Base-by-base conservation (phyloP, 2,329 filamentous ascomycete genomes). In the Ambrosiella beaveri region DNA sequence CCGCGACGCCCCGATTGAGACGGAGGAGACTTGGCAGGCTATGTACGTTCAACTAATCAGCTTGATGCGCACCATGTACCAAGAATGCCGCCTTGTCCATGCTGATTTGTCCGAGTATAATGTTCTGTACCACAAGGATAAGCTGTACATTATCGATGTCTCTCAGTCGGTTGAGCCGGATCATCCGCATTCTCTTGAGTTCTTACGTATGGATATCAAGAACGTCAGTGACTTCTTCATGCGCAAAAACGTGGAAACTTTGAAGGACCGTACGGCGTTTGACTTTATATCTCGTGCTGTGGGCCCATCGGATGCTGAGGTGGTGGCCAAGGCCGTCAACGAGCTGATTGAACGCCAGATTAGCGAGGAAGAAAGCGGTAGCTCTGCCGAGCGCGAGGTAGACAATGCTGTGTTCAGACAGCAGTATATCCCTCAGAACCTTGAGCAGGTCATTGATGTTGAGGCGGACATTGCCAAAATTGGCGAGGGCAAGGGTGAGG, bases 71-170 rank as follows among this genome's bases (percentile, higher is more conserved):
- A 82, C 83, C 59, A 84, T 98, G 76, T 97, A 96, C 71, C 90
- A 95, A 68, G 82, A 85, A 45, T 98, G 93, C 71, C 81, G 79
- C 57, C 81, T 98, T 7, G 91, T 98, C 0, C 93, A 98, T 68
- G 93, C 90, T 54, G 93, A 98, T 79, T 69, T 98, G 68, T 95
- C 88, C 74, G 93, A 98, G 76, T 98, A 98, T 79, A 98, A 98
- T 67, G 81, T 97, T 56, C 78, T 98, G 17, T 98, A 94, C 73
- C 79, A 96, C 73, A 78, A 88, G 59, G 76, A 80, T 60, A 81
- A 80, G 65, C 80, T 96, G 0, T 95, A 88, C 75, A 85, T 98
- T 66, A 98, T 98, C 69, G 93, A 98, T 70, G 93, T 98, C 49
- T 95, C 88, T 58, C 93, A 98, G 73, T 93, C 86, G 66, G 93